These are phyloP conservation scores for Phaseolus coccineus DNA, from an alignment of 331 rosid species.

Conservation along the genomic window DNA sequence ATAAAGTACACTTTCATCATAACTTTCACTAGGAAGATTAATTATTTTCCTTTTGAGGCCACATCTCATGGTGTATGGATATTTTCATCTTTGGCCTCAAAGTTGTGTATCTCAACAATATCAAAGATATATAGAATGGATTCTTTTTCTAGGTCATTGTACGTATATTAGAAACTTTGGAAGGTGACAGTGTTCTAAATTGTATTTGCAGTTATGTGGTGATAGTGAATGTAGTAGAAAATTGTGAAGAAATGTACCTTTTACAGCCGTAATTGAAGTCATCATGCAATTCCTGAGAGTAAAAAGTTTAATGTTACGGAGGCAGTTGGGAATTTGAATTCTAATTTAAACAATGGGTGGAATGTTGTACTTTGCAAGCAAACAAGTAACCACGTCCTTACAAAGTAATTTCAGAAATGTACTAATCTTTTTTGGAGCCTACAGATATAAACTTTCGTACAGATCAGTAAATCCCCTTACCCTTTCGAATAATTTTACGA, in stretches of 20 bases:
- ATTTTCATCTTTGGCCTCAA: not conserved
- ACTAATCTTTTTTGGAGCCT: not conserved
- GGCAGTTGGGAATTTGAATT: not conserved
- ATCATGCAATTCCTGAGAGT: not conserved
- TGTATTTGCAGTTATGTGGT: not conserved
- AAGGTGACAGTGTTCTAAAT: not conserved
- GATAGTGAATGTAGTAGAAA: not conserved
- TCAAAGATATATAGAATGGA: not conserved
- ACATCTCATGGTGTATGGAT: not conserved
- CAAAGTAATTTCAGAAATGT: not conserved
- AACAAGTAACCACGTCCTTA: not conserved
- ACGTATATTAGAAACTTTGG: not conserved
- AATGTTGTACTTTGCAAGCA: not conserved
- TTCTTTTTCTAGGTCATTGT: not conserved
- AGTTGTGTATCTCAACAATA: not conserved
- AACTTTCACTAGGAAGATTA: not conserved
- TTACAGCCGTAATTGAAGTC: not conserved
- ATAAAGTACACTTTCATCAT: not conserved
- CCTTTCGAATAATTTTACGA: conserved; percentile 8
- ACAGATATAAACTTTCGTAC: not conserved
- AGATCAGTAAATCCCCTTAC: not conserved
- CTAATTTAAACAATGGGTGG: not conserved
- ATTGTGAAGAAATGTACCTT: not conserved
- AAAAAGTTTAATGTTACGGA: not conserved
- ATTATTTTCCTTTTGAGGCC: not conserved